Percentiles rank a stretch among this genome's conserved stretches.
phyloP scores from a whole-genome alignment of 1,139 yeast genomes.

The Saccharomyces hybrid region DNA sequence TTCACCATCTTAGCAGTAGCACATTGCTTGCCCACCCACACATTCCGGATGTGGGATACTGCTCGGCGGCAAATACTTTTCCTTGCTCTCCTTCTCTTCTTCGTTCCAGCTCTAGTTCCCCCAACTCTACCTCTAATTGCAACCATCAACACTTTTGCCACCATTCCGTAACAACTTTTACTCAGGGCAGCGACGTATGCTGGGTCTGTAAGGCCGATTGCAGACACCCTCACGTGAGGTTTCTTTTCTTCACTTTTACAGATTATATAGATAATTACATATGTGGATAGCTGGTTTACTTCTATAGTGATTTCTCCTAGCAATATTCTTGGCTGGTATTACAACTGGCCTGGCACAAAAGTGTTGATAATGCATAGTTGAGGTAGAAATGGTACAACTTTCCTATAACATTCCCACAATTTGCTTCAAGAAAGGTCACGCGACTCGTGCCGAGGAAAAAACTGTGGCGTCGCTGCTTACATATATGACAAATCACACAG shows the following conservation, averaged over 20 bases:
- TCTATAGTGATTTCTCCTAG: not conserved
- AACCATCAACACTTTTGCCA: not conserved
- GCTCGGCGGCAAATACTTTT: not conserved
- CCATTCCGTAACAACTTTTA: not conserved
- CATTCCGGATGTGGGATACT: not conserved
- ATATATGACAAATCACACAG: not conserved
- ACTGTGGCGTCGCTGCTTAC: not conserved
- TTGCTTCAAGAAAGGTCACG: not conserved
- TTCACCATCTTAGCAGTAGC: not conserved
- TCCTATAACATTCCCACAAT: not conserved
- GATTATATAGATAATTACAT: not conserved
- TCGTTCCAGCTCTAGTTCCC: not conserved
- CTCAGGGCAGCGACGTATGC: not conserved
- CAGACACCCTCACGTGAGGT: not conserved
- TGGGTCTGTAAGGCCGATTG: not conserved
- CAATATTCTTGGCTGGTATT: not conserved
- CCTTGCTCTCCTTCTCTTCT: not conserved
- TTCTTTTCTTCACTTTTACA: not conserved
- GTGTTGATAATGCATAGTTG: not conserved
- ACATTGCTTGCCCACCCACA: not conserved
- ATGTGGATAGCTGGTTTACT: not conserved
- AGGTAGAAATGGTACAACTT: not conserved
- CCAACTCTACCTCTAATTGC: not conserved
- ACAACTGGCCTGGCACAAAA: not conserved
- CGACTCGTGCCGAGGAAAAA: not conserved